Percentiles rank a stretch among this genome's conserved stretches.
phyloP scores from a whole-genome alignment of 805 yeast genomes.

The Starmerella asiatica region DNA sequence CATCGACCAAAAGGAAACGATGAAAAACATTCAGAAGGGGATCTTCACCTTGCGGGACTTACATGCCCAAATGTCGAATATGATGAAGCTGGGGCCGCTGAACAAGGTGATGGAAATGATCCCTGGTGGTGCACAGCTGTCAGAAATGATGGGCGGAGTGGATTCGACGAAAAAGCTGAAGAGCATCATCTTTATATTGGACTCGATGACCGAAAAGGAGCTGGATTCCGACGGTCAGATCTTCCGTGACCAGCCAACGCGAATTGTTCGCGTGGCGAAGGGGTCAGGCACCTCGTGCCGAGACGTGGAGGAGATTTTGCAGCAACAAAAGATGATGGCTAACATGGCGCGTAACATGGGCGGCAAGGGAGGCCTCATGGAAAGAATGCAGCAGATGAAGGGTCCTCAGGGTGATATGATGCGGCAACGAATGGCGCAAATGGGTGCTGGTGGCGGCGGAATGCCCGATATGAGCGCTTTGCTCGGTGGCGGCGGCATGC shows the following conservation, averaged over 20 bases:
- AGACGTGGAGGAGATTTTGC: constrained; percentile 82
- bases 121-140: constrained; percentile 77
- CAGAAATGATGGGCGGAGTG: constrained; percentile 80
- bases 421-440: constrained; percentile 33
- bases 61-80: constrained; percentile 88
- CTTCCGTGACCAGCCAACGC: constrained; percentile 65
- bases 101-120: constrained; percentile 90
- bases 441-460: constrained; percentile 34
- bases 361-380: constrained; percentile 43
- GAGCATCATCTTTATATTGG: constrained; percentile 81
- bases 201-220: constrained; percentile 88
- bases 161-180: constrained; percentile 77
- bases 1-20: constrained; percentile 69
- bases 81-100: constrained; percentile 92
- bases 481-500: constrained; percentile 49
- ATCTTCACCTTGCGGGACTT: constrained; percentile 83
- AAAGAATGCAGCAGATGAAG: constrained; percentile 28
- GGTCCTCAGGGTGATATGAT: constrained; percentile 35
- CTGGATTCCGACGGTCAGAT: constrained; percentile 78
- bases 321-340: constrained; percentile 90
- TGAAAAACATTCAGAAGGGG: constrained; percentile 88
- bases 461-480: constrained; percentile 21
- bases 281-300: constrained; percentile 89
- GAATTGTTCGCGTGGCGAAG: constrained; percentile 80
- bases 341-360: constrained; percentile 67